Percentiles rank a stretch among this genome's conserved stretches.
These are phyloP conservation scores for Pyrenula massariospora DNA, from an alignment of 495 filamentous ascomycete species.

Conservation along the genomic window DNA sequence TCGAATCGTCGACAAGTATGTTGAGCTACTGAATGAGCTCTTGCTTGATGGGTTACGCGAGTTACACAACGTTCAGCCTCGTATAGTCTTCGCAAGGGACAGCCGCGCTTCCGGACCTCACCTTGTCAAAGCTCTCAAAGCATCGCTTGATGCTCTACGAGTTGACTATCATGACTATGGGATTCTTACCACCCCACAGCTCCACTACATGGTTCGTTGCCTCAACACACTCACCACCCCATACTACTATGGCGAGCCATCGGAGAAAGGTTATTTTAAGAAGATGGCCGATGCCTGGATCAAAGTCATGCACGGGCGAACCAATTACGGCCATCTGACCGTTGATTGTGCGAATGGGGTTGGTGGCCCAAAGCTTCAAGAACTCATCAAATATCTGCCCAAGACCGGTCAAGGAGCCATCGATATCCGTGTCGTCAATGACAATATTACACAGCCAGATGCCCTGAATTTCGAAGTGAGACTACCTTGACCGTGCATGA, in stretches of 20 bases:
- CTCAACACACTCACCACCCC: slow-evolving; percentile 79
- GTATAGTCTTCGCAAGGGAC: slow-evolving; percentile 83
- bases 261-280: slow-evolving; percentile 86
- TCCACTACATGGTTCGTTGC: slow-evolving; percentile 92
- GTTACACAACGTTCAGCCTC: slow-evolving; percentile 56
- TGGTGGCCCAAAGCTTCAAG: slow-evolving; percentile 79
- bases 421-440: slow-evolving; percentile 80
- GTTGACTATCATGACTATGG: slow-evolving; percentile 70
- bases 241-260: slow-evolving; percentile 74
- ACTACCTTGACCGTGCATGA: slow-evolving; percentile 1
- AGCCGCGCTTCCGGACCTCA: slow-evolving; percentile 83
- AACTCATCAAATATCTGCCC: slow-evolving; percentile 76
- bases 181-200: slow-evolving; percentile 84
- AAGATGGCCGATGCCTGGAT: slow-evolving; percentile 76
- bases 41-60: background rate
- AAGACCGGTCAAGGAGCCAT: slow-evolving; percentile 47
- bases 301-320: slow-evolving; percentile 64
- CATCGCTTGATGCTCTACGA: slow-evolving; percentile 63
- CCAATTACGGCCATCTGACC: slow-evolving; percentile 56
- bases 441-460: slow-evolving; percentile 80
- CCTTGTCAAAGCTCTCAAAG: slow-evolving; percentile 63
- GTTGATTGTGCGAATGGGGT: slow-evolving; percentile 97
- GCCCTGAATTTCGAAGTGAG: slow-evolving; percentile 76
- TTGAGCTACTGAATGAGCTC: slow-evolving; percentile 55
- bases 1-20: slow-evolving; percentile 62